These are phyloP conservation scores for Viridothelium virens DNA, from an alignment of 495 filamentous ascomycete genomes.

Conservation along the genomic window DNA sequence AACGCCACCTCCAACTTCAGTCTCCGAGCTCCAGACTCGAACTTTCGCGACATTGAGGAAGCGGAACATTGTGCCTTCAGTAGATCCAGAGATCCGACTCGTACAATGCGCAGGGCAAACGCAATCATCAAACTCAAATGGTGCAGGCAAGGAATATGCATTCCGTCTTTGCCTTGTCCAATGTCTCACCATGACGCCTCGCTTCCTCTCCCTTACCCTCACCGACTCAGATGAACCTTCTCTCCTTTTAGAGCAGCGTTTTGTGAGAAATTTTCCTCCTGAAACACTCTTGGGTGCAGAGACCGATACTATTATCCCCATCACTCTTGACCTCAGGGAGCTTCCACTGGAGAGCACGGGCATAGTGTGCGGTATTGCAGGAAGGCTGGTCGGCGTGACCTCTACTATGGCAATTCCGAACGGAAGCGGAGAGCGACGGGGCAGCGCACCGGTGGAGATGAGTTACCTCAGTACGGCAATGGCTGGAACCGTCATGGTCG, in stretches of 20 bases:
- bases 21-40: conserved; percentile 69
- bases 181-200: conserved; percentile 63
- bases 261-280: conserved; percentile 50
- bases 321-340: conserved; percentile 75
- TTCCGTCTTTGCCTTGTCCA: conserved; percentile 57
- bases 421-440: conserved; percentile 20
- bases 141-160: conserved; percentile 22
- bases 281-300: conserved; percentile 71
- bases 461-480: conserved; percentile 83
- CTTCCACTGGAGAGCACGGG: conserved; percentile 85
- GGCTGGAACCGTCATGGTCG: conserved; percentile 84
- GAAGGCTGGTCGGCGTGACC: conserved; percentile 47
- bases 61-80: conserved; percentile 62
- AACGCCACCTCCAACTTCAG: conserved; percentile 68
- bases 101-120: conserved; percentile 74
- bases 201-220: conserved; percentile 79
- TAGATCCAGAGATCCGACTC: conserved; percentile 60
- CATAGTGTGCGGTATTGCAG: conserved; percentile 62
- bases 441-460: conserved; percentile 61
- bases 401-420: background rate
- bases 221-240: conserved; percentile 78
- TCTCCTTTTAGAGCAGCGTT: conserved; percentile 67
- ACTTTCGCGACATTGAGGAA: conserved; percentile 73
- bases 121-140: conserved; percentile 35
- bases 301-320: conserved; percentile 74